Base-by-base conservation (phyloP, 805 yeast species). In the Wickerhamomyces silvicola region DNA sequence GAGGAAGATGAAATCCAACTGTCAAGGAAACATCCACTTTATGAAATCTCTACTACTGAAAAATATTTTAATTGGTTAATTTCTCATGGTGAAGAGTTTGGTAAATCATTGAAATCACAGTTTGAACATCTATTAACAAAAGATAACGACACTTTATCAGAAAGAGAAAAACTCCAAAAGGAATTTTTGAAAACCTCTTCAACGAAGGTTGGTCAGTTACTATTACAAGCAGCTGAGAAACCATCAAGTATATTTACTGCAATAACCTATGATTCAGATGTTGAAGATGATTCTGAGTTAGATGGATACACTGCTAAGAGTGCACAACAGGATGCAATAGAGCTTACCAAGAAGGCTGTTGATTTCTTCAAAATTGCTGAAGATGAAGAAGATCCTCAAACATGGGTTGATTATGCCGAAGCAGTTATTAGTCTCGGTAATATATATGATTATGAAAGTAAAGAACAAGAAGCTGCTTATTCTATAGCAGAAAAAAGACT, bases 361-460 rank as follows among this genome's bases (percentile, higher is more conserved):
- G 59, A 64, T 23, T 72, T 72, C 47, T 62, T 87, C 33, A 57
- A 64, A 33, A 58, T 63, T 33, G 80, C 87, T 1, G 73, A 78
- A 52, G 75, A 75, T 31, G 77, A 74, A 13, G 83, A 78, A 28
- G 85, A 81, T 24, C 94, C 94, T 0, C 80, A 78, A 37, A 66
- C 81, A 5, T 81, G 90, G 84, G 94, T 79, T 10, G 72, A 75
- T 48, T 68, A 82, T 28, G 95, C 96, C 1, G 97, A 90, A 56
- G 88, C 94, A 1, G 64, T 75, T 48, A 84, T 90, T 22, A 73
- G 81, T 11, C 60, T 83, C 43, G 96, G 88, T 11, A 88, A 87
- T 46, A 53, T 87, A 31, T 65, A 70, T 38, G 83, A 78, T 7
- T 60, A 72, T 17, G 86, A 80, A 18, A 66, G 80, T 31, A 59